Evolutionary conservation across 108 stramenopile species (phyloP).

Genomic region (Chaetoceros tenuissimus): DNA sequence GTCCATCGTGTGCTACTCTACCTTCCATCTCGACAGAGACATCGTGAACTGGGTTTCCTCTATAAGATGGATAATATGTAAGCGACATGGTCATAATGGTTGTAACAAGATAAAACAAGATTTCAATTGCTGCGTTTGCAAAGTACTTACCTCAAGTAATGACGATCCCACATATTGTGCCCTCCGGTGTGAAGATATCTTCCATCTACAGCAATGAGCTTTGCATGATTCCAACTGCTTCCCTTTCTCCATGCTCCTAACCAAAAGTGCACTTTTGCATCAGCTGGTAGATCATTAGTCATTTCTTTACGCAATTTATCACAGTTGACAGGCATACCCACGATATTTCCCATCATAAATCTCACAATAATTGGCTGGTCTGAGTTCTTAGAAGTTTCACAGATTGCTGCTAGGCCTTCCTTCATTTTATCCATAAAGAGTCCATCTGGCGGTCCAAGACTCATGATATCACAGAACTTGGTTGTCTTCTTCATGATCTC

Average conservation of each 20-base stretch:
- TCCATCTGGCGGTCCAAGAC: slow-evolving; percentile 45
- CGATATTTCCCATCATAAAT: slow-evolving; percentile 54
- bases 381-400: slow-evolving; percentile 5
- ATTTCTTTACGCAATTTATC: slow-evolving; percentile 24
- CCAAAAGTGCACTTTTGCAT: slow-evolving; percentile 31
- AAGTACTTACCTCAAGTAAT: slow-evolving; percentile 29
- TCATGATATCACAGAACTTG: slow-evolving; percentile 42
- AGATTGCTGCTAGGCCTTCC: slow-evolving; percentile 21
- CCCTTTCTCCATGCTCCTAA: slow-evolving; percentile 37
- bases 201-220: slow-evolving; percentile 43
- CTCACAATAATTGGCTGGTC: slow-evolving; percentile 29
- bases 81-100: too few relatives aligned
- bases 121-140: too few relatives aligned
- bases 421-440: slow-evolving; percentile 33
- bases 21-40: slow-evolving; percentile 34
- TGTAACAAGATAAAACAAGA: too few relatives aligned
- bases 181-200: slow-evolving; percentile 32
- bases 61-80: too few relatives aligned
- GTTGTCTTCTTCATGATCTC: slow-evolving; percentile 30
- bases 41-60: slow-evolving; percentile 44
- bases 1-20: slow-evolving; percentile 30
- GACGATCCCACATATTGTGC: slow-evolving; percentile 37
- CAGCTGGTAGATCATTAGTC: slow-evolving; percentile 38
- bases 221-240: slow-evolving; percentile 36
- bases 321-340: slow-evolving; percentile 51